Evolutionary conservation across 129 eudicot genomes (phyloP).

Genomic region (Dittrichia graveolens): DNA sequence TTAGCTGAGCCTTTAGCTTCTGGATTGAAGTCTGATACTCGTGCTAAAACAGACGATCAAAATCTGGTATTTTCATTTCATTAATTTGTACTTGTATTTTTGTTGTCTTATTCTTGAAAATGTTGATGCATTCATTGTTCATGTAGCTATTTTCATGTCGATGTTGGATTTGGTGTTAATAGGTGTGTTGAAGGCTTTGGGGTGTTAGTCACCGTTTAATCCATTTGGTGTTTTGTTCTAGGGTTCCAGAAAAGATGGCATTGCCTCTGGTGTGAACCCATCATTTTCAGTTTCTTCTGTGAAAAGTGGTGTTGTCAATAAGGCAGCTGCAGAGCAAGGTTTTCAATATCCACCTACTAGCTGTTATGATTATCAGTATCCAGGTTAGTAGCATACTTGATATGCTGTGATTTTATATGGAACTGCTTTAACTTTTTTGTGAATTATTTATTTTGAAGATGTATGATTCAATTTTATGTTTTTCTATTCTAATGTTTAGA

Average conservation of each 20-base stretch:
- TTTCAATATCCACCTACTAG: conserved; percentile 47
- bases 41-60: conserved; percentile 38
- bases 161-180: background rate
- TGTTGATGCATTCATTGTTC: background rate
- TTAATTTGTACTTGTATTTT: background rate
- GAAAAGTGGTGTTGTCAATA: conserved; percentile 43
- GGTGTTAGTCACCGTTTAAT: background rate
- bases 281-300: conserved; percentile 36
- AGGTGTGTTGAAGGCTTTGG: background rate
- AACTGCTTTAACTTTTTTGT: too few species aligned
- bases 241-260: conserved; percentile 52
- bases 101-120: background rate
- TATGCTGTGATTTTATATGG: background rate
- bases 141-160: background rate
- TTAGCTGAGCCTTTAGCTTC: conserved; percentile 54
- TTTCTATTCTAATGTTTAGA: background rate
- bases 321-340: conserved; percentile 46
- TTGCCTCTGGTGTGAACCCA: conserved; percentile 32
- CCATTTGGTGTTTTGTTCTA: conserved; percentile 17
- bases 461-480: background rate
- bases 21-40: conserved; percentile 41
- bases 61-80: conserved; percentile 36
- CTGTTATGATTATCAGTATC: conserved; percentile 64
- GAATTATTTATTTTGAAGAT: background rate
- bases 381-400: conserved; percentile 54